A percentile compares a stretch with the other conserved stretches of the same genome.
Conservation (phyloP, 1,284 basidiomycete genomes). For the Ceratobasidium papillatum region DNA sequence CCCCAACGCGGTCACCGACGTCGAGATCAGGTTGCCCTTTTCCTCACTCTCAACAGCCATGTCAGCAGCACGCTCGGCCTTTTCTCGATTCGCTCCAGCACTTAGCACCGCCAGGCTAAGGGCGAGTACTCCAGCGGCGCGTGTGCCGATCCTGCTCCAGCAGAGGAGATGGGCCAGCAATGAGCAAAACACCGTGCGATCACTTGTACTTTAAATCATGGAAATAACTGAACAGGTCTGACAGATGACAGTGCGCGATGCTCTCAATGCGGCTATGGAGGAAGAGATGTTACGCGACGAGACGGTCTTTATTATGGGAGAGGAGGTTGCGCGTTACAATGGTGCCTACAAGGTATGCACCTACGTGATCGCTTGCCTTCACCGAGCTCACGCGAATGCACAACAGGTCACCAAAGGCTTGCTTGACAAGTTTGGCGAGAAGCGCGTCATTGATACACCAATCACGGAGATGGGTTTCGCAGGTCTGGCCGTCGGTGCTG, state of each 20-base stretch:
- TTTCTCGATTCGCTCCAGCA: conserved; percentile 71
- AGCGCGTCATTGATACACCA: conserved; percentile 96
- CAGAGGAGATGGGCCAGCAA: conserved; percentile 47
- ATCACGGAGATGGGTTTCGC: conserved; percentile 99
- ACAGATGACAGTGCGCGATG: conserved; percentile 98
- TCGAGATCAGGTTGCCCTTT: conserved; percentile 22
- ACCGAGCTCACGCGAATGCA: not conserved
- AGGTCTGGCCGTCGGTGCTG: conserved; percentile 95
- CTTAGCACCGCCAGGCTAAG: conserved; percentile 55
- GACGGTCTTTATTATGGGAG: conserved; percentile 94
- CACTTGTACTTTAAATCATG: not conserved
- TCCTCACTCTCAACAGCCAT: conserved; percentile 25
- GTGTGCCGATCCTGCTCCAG: conserved; percentile 58
- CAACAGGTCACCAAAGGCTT: conserved; percentile 93
- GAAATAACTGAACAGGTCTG: not conserved
- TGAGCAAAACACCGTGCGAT: conserved; percentile 42
- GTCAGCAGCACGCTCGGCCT: conserved; percentile 68
- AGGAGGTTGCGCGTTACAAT: conserved; percentile 99
- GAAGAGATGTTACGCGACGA: conserved; percentile 99
- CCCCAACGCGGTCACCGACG: conserved; percentile 39
- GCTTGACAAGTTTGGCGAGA: conserved; percentile 99
- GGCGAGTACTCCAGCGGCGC: conserved; percentile 52
- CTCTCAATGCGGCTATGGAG: conserved; percentile 98
- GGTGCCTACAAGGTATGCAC: conserved; percentile 94
- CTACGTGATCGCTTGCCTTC: conserved; percentile 2